A percentile compares a stretch with the other conserved stretches of the same genome.
phyloP scores from a whole-genome alignment of 1,284 basidiomycete genomes.

The Rugosomyces carneus region DNA sequence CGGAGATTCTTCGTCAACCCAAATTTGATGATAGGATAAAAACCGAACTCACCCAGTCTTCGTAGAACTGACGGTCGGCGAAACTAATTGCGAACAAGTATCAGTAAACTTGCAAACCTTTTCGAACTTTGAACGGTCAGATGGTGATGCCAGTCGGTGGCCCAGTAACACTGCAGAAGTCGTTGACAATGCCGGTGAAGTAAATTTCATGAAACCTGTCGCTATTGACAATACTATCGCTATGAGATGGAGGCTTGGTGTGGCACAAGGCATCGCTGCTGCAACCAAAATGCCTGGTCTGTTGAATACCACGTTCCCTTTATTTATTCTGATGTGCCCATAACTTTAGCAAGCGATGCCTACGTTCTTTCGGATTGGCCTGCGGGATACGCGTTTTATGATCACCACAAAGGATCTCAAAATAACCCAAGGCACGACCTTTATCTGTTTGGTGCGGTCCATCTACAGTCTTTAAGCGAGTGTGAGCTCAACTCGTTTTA shows the following conservation, averaged over 20 bases:
- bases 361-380: slow-evolving; percentile 67
- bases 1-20: no score
- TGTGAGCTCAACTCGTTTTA: slow-evolving; percentile 7
- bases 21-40: no score
- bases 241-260: slow-evolving; percentile 55
- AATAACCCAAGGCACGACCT: slow-evolving; percentile 59
- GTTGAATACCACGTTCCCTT: slow-evolving; percentile 16
- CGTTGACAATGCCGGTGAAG: slow-evolving; percentile 52
- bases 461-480: neutral
- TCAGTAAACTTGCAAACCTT: slow-evolving; percentile 48
- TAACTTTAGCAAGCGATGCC: slow-evolving; percentile 37
- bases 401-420: slow-evolving; percentile 63
- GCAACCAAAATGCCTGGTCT: slow-evolving; percentile 44
- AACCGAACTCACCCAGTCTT: slow-evolving; percentile 72
- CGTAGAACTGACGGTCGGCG: slow-evolving; percentile 94
- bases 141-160: slow-evolving; percentile 48
- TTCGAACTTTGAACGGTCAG: slow-evolving; percentile 54
- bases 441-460: slow-evolving; percentile 64
- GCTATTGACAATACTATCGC: slow-evolving; percentile 40
- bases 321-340: slow-evolving; percentile 1
- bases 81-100: slow-evolving; percentile 47
- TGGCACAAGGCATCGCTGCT: slow-evolving; percentile 52
- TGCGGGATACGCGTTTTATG: slow-evolving; percentile 60
- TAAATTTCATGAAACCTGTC: slow-evolving; percentile 63
- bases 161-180: slow-evolving; percentile 48